phyloP scores from a whole-genome alignment of 2,329 filamentous ascomycete genomes.

The Coniochaeta ligniaria region DNA sequence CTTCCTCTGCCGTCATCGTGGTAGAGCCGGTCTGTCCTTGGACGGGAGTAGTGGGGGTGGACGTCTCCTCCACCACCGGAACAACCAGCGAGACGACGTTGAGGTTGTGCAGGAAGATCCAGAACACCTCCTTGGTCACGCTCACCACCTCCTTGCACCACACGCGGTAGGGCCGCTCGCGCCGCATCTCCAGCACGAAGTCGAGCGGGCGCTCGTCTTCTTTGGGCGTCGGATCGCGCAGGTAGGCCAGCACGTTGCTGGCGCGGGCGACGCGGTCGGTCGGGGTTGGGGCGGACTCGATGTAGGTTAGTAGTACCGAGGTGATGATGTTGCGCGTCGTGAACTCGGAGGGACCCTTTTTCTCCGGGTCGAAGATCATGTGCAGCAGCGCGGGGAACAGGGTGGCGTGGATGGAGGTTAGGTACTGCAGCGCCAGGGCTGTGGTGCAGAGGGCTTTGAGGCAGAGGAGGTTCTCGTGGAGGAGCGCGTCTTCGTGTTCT shows the following conservation, averaged over 20 bases:
- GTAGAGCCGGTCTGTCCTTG: too few species aligned
- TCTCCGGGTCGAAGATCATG: constrained; percentile 96
- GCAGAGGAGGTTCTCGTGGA: constrained; percentile 88
- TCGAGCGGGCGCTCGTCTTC: constrained; percentile 71
- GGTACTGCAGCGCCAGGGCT: constrained; percentile 72
- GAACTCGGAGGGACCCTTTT: constrained; percentile 95
- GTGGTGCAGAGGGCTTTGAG: constrained; percentile 93
- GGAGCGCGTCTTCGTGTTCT: constrained; percentile 87
- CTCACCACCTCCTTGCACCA: constrained; percentile 91
- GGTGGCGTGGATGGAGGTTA: constrained; percentile 69
- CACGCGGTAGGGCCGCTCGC: constrained; percentile 78
- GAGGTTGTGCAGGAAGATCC: constrained; percentile 94
- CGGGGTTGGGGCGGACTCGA: constrained; percentile 50
- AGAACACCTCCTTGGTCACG: constrained; percentile 97
- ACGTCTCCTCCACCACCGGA: constrained; percentile 25
- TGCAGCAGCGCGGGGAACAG: constrained; percentile 80
- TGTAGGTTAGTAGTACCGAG: constrained; percentile 81
- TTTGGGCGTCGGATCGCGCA: constrained; percentile 70
- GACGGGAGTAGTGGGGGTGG: constrained; percentile 1
- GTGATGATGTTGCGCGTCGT: constrained; percentile 87
- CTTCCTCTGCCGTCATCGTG: not conserved
- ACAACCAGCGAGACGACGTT: constrained; percentile 65
- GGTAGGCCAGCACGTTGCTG: constrained; percentile 65
- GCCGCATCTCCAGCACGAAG: constrained; percentile 86
- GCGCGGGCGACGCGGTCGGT: constrained; percentile 62